phyloP scores from a whole-genome alignment of 257 asterid genomes.

The Paulownia fortunei region DNA sequence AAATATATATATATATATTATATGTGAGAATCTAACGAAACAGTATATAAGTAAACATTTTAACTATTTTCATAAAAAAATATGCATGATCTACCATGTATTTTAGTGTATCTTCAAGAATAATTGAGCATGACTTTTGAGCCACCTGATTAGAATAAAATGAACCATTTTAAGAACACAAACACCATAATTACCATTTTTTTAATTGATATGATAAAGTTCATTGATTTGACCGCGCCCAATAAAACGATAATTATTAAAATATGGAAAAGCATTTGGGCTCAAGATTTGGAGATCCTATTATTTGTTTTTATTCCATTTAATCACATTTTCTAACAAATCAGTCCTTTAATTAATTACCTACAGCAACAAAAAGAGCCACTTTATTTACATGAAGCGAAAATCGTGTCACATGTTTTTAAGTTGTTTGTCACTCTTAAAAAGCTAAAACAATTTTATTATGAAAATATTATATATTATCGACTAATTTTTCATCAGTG shows the following conservation, averaged over 20 bases:
- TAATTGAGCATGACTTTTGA: conserved; percentile 26
- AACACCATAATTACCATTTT: neutral
- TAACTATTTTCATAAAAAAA: neutral
- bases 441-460: too few species aligned
- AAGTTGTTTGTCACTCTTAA: too few species aligned
- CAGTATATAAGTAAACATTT: neutral
- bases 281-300: conserved; percentile 20
- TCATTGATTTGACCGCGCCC: conserved; percentile 1
- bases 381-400: neutral
- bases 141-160: conserved; percentile 20
- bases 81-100: conserved; percentile 21
- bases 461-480: too few species aligned
- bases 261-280: neutral
- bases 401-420: neutral
- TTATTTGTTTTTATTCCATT: conserved; percentile 1
- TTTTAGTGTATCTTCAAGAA: conserved; percentile 16
- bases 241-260: neutral
- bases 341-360: neutral
- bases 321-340: conserved; percentile 1
- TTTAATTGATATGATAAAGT: neutral
- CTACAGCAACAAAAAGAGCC: neutral
- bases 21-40: too few species aligned
- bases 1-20: too few species aligned
- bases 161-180: neutral
- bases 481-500: too few species aligned